These are phyloP conservation scores for Avicennia marina DNA, from an alignment of 257 asterid genomes.

Conservation along the genomic window DNA sequence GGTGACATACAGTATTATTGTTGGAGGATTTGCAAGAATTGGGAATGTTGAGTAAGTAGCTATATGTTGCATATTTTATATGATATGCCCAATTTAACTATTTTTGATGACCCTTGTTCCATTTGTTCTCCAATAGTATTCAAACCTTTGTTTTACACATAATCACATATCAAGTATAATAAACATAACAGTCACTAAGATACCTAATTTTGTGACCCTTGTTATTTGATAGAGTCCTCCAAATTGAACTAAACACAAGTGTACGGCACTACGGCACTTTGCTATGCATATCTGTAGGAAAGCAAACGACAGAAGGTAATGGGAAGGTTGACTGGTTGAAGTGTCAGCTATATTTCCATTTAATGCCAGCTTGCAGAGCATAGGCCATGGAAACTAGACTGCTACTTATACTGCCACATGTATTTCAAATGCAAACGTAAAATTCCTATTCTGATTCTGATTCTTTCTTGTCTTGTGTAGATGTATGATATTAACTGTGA, in stretches of 20 bases:
- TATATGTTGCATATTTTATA: not conserved
- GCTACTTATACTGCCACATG: too few relatives aligned
- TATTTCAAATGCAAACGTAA: too few relatives aligned
- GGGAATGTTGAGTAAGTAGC: constrained; percentile 72
- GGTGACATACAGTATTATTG: constrained; percentile 88
- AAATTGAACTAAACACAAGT: too few relatives aligned
- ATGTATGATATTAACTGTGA: too few relatives aligned
- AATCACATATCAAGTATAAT: not conserved
- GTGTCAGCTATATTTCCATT: not conserved
- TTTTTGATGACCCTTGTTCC: constrained; percentile 9
- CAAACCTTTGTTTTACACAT: not conserved
- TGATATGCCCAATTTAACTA: not conserved
- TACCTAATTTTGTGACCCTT: too few relatives aligned
- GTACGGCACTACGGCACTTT: too few relatives aligned
- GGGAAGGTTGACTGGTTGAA: not conserved
- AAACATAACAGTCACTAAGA: not conserved
- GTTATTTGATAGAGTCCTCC: too few relatives aligned
- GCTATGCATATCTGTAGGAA: too few relatives aligned
- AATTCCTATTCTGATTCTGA: too few relatives aligned
- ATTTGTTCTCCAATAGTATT: constrained; percentile 5
- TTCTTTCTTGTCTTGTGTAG: too few relatives aligned
- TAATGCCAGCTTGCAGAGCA: not conserved
- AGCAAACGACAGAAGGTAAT: not conserved
- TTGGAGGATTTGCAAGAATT: constrained; percentile 79
- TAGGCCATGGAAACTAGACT: not conserved